Evolutionary conservation across 108 stramenopile species (phyloP).

Genomic region (Nannochloropsis salina): DNA sequence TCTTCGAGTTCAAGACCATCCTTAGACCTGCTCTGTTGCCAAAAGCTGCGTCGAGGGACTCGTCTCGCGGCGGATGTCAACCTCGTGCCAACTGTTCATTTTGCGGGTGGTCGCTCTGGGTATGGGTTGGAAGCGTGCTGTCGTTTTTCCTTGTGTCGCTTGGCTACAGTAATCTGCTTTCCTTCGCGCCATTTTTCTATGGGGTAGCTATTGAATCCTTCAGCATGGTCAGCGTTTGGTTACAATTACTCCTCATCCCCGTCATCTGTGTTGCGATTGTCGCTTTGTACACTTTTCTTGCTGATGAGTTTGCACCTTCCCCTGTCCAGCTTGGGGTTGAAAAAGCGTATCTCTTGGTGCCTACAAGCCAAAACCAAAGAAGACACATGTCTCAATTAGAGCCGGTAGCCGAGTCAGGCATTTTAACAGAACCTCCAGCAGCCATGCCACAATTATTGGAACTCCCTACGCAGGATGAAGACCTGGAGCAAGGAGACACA

Average conservation of each 20-base stretch:
- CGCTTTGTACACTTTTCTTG: conserved; percentile 2
- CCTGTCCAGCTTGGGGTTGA: not conserved
- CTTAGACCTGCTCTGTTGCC: not conserved
- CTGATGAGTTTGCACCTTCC: not conserved
- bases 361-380: not conserved
- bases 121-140: not conserved
- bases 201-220: not conserved
- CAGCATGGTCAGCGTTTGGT: conserved; percentile 11
- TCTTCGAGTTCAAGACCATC: conserved; percentile 18
- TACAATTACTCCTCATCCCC: conserved; percentile 8
- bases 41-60: not conserved
- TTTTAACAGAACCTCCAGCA: too few relatives aligned
- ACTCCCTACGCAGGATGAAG: not conserved
- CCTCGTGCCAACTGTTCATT: not conserved
- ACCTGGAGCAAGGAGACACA: not conserved
- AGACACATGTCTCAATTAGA: too few relatives aligned
- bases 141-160: not conserved
- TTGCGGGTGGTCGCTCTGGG: not conserved
- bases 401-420: too few relatives aligned
- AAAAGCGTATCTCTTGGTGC: not conserved
- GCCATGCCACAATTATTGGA: too few relatives aligned
- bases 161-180: not conserved
- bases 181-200: not conserved
- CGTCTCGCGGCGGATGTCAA: not conserved
- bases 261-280: not conserved